Conservation (phyloP, 768 basidiomycete species). For the Fibroporia radiculosa region DNA sequence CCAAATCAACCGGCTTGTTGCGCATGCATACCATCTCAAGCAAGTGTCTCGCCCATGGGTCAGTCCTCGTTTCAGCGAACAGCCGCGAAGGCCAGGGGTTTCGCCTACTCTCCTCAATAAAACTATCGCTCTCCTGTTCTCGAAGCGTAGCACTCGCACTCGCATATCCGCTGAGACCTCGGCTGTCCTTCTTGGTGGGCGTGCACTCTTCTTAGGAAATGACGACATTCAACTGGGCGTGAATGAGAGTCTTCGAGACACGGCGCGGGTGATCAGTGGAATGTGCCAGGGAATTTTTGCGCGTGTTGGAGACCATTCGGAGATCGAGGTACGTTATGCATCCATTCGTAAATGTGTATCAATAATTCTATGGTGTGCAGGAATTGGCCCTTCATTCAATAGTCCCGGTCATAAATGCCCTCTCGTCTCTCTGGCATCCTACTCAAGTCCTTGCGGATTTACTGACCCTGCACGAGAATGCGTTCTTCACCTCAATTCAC, state of each 20-base stretch:
- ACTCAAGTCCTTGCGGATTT: conserved; percentile 93
- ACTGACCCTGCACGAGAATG: conserved; percentile 78
- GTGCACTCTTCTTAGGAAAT: conserved; percentile 80
- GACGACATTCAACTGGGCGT: conserved; percentile 96
- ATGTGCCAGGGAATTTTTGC: conserved; percentile 98
- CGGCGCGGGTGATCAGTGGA: conserved; percentile 80
- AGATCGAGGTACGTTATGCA: conserved; percentile 67
- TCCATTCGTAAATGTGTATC: conserved; percentile 1
- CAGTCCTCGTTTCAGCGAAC: conserved; percentile 32
- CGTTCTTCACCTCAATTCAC: conserved; percentile 37
- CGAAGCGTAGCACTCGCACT: conserved; percentile 90
- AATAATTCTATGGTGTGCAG: too few species aligned
- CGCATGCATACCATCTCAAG: conserved; percentile 60
- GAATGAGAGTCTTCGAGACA: conserved; percentile 82
- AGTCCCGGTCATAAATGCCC: conserved; percentile 93
- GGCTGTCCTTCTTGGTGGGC: conserved; percentile 71
- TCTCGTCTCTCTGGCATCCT: conserved; percentile 94
- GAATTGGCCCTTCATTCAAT: conserved; percentile 85
- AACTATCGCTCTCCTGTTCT: conserved; percentile 84
- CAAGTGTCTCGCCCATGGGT: conserved; percentile 58
- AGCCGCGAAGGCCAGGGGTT: conserved; percentile 35
- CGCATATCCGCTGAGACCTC: conserved; percentile 85
- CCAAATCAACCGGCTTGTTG: conserved; percentile 63
- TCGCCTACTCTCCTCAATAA: conserved; percentile 75
- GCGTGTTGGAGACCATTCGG: conserved; percentile 85